Base-by-base conservation (phyloP, 805 yeast species). In the Yamadazyma akitaensis region DNA sequence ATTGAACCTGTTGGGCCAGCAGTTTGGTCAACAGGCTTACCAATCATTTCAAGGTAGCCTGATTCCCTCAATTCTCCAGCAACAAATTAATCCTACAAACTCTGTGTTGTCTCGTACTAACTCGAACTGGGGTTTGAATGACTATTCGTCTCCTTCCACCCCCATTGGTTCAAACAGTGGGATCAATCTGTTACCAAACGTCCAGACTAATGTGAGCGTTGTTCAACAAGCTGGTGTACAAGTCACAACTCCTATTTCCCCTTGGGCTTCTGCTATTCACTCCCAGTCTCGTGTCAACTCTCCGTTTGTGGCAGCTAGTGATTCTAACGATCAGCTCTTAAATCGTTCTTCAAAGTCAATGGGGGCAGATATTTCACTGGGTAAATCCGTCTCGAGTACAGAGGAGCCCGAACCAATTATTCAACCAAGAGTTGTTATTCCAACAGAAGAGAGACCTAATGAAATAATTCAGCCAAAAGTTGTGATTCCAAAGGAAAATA, bases 111-210 rank as follows among this genome's bases (percentile, higher is more conserved):
- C 68, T 1, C 52, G 73, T 32, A 60, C 61, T 26, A 68, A 62
- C 48, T 62, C 68, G 46, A 70, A 70, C 12, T 72, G 76, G 76
- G 73, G 66, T 1, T 51, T 71, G 38, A 73, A 70, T 47, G 51
- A 56, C 11, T 44, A 44, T 40, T 46, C 51, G 2, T 39, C 44
- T 34, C 49, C 54, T 11, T 32, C 40, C 1, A 47, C 54, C 21
- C 51, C 51, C 5, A 39, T 44, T 38, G 24, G 45, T n/a, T 40
- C 48, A 16, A 41, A 37, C 39, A 41, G 40, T 12, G 42, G 41
- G 8, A 6, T 45, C 11, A 32, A 19, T 33, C 36, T 30, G 31
- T 16, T 36, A 10, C 40, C 30, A 14, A 31, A 18, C 28, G 32
- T 28, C n/a, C 32, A 28, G 32, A 28, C 32, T 28, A 28, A 28